Base-by-base conservation (phyloP, 2,329 filamentous ascomycete genomes). In the Xylaria multiplex region DNA sequence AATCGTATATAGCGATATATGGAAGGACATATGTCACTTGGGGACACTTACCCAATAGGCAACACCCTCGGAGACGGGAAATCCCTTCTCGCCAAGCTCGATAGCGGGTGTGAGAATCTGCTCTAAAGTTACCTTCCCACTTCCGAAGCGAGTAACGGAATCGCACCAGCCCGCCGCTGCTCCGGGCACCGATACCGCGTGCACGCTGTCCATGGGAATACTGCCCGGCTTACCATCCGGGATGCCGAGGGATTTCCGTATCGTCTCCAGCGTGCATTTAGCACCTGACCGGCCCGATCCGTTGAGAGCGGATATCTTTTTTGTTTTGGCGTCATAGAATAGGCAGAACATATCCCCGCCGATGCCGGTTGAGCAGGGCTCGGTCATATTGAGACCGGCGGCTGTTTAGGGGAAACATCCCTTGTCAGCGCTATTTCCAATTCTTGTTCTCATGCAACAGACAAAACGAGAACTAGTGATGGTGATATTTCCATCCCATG, bases 341-440 rank as follows among this genome's bases (percentile, higher is more conserved):
- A 98, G 87, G 78, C 94, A 94, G 81, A 98, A 99, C 89, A 97
- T 93, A 80, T 99, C 96, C 69, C 96, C 96, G 64, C 96, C 96
- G 66, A 99, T 97, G 46, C 96, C 96, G 0, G 96, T 98, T 6
- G 92, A 96, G 65, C 90, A 89, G 7, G 96, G 96, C 77, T 99
- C 96, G 0, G 95, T 97, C 76, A 98, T 87, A 80, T 97, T 98
- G 63, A 99, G 84, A 5, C 90, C 93, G 37, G 96, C 96, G 50
- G 96, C 95, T 93, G 64, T 2, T 5, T 4, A 13, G 0, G 6
- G 27, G 50, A 1, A 6, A 56, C 24, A 9, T 42, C 45, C 35
- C 37, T 24, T 62, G 52, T 66, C 60, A 68, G 60, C 45, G 40
- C 8, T 11, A 30, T n/a, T 22, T 43, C 27, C 27, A 35, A 13